A percentile compares a stretch with the other conserved stretches of the same genome.
These are phyloP conservation scores for Xylaria bambusicola DNA, from an alignment of 495 filamentous ascomycete genomes.

Conservation along the genomic window DNA sequence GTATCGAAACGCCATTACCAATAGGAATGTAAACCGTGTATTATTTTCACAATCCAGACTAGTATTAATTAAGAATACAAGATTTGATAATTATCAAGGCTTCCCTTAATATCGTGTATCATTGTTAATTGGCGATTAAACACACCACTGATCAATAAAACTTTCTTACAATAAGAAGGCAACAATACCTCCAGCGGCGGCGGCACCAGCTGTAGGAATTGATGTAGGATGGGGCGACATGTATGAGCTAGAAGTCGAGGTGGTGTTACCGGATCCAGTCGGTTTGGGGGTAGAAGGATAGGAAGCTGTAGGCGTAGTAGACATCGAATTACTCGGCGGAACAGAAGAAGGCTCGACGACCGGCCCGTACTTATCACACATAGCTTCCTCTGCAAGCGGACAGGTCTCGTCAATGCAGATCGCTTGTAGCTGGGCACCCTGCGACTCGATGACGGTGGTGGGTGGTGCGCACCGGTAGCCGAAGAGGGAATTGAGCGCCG, in stretches of 20 bases:
- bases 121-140: too few relatives aligned
- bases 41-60: too few relatives aligned
- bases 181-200: constrained; percentile 23
- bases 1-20: too few relatives aligned
- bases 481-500: constrained; percentile 46
- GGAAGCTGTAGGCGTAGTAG: neutral
- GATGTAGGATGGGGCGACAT: too few relatives aligned
- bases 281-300: neutral
- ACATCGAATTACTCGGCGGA: neutral
- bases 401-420: constrained; percentile 46
- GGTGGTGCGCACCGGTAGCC: constrained; percentile 45
- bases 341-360: constrained; percentile 18
- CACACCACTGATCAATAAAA: too few relatives aligned
- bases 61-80: too few relatives aligned
- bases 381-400: constrained; percentile 38
- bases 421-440: constrained; percentile 45
- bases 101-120: too few relatives aligned
- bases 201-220: constrained; percentile 15
- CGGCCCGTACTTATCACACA: constrained; percentile 29
- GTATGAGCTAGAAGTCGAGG: neutral
- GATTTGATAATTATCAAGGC: too few relatives aligned
- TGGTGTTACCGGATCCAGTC: neutral
- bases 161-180: constrained; percentile 24
- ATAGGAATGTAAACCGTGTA: too few relatives aligned
- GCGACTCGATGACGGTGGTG: constrained; percentile 26